Conservation (phyloP, 345 rosid genomes). For the Salix koriyanagi region DNA sequence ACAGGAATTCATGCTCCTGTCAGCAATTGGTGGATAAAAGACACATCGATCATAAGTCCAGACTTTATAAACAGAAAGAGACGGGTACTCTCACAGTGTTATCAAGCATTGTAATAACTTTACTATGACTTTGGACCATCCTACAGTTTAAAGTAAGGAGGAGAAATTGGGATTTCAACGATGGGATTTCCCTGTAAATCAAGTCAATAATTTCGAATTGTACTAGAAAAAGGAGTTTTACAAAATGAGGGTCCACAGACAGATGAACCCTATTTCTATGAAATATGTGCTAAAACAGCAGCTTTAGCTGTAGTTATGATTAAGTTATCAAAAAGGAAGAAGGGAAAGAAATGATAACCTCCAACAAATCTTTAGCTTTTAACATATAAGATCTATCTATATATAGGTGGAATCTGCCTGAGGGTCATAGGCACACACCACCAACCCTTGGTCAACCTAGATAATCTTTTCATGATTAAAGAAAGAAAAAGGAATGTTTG, state of each 20-base stretch:
- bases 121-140: too few species aligned
- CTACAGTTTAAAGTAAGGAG: too few species aligned
- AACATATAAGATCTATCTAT: not conserved
- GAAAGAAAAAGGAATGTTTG: not conserved
- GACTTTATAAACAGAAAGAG: not conserved
- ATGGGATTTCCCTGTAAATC: not conserved
- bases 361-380: not conserved
- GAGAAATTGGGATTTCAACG: too few species aligned
- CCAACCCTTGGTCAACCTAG: slow-evolving; percentile 22
- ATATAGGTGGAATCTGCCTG: slow-evolving; percentile 7
- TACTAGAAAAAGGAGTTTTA: not conserved
- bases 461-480: slow-evolving; percentile 22
- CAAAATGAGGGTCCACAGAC: not conserved
- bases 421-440: slow-evolving; percentile 15
- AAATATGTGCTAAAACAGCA: slow-evolving; percentile 5
- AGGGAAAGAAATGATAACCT: slow-evolving; percentile 11
- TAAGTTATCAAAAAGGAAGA: slow-evolving; percentile 13
- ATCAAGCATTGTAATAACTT: too few species aligned
- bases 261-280: not conserved
- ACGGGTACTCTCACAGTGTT: too few species aligned
- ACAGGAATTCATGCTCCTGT: not conserved
- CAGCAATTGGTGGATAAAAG: not conserved
- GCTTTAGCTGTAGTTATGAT: slow-evolving; percentile 15
- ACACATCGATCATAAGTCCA: not conserved
- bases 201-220: not conserved